Evolutionary conservation across 148 eudicot genomes (phyloP).

Genomic region (Hydrangea macrophylla): DNA sequence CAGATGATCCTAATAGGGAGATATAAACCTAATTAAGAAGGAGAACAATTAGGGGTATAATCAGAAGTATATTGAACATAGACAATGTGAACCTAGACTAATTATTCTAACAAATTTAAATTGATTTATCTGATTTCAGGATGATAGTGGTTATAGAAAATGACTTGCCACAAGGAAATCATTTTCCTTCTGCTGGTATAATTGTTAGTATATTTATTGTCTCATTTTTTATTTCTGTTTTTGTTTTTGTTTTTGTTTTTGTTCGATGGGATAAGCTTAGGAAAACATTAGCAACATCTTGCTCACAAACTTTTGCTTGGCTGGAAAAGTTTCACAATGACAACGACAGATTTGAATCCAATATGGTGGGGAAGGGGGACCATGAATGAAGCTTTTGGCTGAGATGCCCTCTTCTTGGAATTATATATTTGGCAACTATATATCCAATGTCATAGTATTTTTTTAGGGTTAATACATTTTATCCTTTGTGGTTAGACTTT

Average conservation of each 20-base stretch:
- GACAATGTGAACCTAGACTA: background rate
- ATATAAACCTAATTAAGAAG: too few relatives aligned
- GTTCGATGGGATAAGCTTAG: background rate
- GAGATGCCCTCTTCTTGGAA: too few relatives aligned
- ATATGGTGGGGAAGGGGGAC: constrained; percentile 1
- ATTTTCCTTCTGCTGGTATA: background rate
- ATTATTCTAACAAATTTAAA: too few relatives aligned
- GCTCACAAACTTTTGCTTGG: background rate
- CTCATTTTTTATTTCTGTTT: too few relatives aligned
- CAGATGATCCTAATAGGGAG: background rate
- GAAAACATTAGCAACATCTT: background rate
- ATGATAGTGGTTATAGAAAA: background rate
- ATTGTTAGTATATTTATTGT: too few relatives aligned
- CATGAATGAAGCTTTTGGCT: background rate
- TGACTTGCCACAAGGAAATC: background rate
- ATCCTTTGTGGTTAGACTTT: too few relatives aligned
- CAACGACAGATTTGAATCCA: constrained; percentile 1
- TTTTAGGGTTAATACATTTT: too few relatives aligned
- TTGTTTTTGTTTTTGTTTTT: background rate
- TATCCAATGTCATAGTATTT: too few relatives aligned
- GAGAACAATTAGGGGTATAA: too few relatives aligned
- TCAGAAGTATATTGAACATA: background rate
- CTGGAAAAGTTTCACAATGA: background rate
- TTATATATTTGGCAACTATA: too few relatives aligned
- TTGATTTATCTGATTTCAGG: too few relatives aligned